Base-by-base conservation (phyloP, 2,329 filamentous ascomycete species). In the Pseudocercospora pini-densiflorae region DNA sequence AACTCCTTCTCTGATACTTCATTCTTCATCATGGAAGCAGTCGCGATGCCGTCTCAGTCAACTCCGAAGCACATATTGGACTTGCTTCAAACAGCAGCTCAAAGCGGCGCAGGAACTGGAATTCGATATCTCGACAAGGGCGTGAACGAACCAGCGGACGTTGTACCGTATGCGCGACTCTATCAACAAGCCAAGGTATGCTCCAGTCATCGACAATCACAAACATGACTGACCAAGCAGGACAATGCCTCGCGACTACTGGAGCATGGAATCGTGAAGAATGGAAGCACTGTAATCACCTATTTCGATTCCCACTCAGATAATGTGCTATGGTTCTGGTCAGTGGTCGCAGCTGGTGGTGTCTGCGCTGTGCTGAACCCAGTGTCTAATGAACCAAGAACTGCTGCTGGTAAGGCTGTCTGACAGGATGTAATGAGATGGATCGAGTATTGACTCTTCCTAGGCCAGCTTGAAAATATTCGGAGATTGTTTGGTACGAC, bases 301-400 rank as follows among this genome's bases (percentile, higher is more conserved):
- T 77, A 81, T 64, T 78, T 81, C 36, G 71, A 79, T 21, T 70
- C 72, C n/a, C 78, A 81, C 40, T 58, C 72, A 54, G 77, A 82
- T 24, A 76, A 72, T 27, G 77, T 82, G 5, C 59, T 76, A 12
- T 83, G 79, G 80, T 79, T 82, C 63, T 83, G 81, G 81, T 71
- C 79, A 1, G 73, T 76, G 1, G 66, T 79, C 1, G 66, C 75
- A n/a, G 79, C 79, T 1, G 78, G 79, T 6, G 69, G 69, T 14
- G 59, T 70, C 23, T 64, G 63, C 23, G 69, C 65, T 19, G 64
- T 70, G 14, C 60, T 71, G 36, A 68, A 67, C 12, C 69, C 69
- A 7, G 54, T 71, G 12, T 71, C 69, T 1, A 71, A 71, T 43
- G 69, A 71, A n/a, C 68, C 62, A n/a, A 71, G 65, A 53, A 71